These are phyloP conservation scores for Diplodia mutila DNA, from an alignment of 2,329 filamentous ascomycete genomes.

Conservation along the genomic window DNA sequence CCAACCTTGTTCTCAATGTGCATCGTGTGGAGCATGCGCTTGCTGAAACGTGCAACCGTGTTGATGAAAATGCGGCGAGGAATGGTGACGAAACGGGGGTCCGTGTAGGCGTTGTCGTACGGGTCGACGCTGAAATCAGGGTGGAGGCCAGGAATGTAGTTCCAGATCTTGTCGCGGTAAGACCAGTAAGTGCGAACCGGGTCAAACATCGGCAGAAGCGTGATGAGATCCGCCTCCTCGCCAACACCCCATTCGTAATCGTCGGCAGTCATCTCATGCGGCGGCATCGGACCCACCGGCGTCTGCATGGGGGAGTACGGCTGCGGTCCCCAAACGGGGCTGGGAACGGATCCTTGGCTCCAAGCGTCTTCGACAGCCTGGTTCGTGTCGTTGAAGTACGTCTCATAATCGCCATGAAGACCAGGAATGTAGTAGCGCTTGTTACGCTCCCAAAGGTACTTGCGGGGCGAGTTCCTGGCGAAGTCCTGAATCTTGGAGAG, in stretches of 20 bases:
- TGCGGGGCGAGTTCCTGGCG: conserved; percentile 58
- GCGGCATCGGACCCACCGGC: conserved; percentile 75
- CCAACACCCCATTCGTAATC: conserved; percentile 84
- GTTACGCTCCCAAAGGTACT: conserved; percentile 63
- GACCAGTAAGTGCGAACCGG: conserved; percentile 83
- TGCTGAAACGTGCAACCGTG: conserved; percentile 81
- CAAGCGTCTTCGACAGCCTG: conserved; percentile 46
- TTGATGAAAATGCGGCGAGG: conserved; percentile 85
- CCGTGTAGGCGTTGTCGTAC: conserved; percentile 58
- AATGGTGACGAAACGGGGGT: conserved; percentile 53
- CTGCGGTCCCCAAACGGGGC: conserved; percentile 81
- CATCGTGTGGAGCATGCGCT: conserved; percentile 80
- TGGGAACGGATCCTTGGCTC: conserved; percentile 44
- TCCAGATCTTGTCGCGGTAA: conserved; percentile 55
- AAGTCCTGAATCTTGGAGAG: conserved; percentile 66
- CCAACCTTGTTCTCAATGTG: conserved; percentile 87
- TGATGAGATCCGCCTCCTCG: conserved; percentile 90
- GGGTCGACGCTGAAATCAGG: conserved; percentile 86
- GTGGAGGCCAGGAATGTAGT: conserved; percentile 58
- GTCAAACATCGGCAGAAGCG: conserved; percentile 89
- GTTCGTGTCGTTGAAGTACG: conserved; percentile 50
- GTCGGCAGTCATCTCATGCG: conserved; percentile 75
- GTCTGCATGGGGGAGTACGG: conserved; percentile 71
- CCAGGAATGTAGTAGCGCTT: conserved; percentile 60
- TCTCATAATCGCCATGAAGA: conserved; percentile 55